Base-by-base conservation (phyloP, 1,284 basidiomycete genomes). In the Butyriboletus pseudospeciosus region DNA sequence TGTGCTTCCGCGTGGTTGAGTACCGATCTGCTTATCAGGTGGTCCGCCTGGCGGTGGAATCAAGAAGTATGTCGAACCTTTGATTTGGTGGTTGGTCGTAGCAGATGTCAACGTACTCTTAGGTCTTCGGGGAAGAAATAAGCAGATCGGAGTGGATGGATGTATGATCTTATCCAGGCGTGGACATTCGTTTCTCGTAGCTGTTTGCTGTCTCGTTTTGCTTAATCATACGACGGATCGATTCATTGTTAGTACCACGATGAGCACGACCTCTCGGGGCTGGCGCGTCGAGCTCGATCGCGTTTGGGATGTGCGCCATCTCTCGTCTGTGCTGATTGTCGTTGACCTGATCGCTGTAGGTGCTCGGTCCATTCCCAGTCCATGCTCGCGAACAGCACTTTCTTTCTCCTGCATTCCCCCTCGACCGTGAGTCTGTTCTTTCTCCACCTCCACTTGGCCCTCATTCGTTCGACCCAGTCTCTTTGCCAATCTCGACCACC, bases 321-420 rank as follows among this genome's bases (percentile, higher is more conserved):
- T 23, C 23, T 37, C 8, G 51, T 48, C 37, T 51, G 23, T 35
- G 30, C 12, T 28, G 14, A 9, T 17, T 4, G 13, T 41, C 39
- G 35, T 42, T 55, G 48, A 62, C 28, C 3, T 23, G 9, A 10
- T 32, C 32, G n/a, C 4, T 47, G 30, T 48, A 87, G 85, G 80
- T 86, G 9, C 77, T 92, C 12, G 90, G 88, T 2, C 90, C 89
- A 0, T 91, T 91, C 64, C 89, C 89, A 4, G 82, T 89, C 32
- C 86, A 89, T 59, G 87, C 90, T 10, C 77, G 90, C 62, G 90
- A 92, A 62, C 89, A 91, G 53, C 84, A 90, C 55, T 84, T 83
- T 61, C 70, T 92, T 14, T 87, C 86, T 2, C 89, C 89, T 2
- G 78, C 84, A 2, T 90, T 82, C 63, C 90, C 88, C 20, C 62